phyloP scores from a whole-genome alignment of 257 asterid species.

The Solanum ossicruentum region DNA sequence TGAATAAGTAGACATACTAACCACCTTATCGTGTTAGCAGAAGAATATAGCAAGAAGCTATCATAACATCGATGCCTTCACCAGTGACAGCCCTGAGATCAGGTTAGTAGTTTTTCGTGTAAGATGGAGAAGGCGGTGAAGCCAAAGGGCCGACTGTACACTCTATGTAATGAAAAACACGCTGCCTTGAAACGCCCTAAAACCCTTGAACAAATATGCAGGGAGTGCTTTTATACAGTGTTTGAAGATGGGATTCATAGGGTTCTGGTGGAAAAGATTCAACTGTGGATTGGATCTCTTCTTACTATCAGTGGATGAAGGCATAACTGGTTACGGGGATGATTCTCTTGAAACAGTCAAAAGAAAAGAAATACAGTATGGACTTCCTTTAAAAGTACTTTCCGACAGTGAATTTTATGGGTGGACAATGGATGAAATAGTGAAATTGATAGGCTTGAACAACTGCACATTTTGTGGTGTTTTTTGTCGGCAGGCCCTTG shows the following conservation, averaged over 20 bases:
- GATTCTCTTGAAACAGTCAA: constrained; percentile 97
- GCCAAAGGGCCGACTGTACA: constrained; percentile 43
- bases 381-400: constrained; percentile 87
- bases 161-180: constrained; percentile 50
- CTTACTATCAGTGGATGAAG: constrained; percentile 91
- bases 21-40: background rate
- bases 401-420: constrained; percentile 90
- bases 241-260: constrained; percentile 87
- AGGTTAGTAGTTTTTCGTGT: background rate
- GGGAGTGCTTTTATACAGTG: constrained; percentile 71
- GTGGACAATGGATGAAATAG: constrained; percentile 99
- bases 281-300: constrained; percentile 86
- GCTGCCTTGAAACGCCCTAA: constrained; percentile 93
- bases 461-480: constrained; percentile 99
- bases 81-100: background rate
- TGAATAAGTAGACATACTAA: background rate
- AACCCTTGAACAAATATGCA: constrained; percentile 89
- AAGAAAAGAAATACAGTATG: constrained; percentile 97
- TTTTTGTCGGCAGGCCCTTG: constrained; percentile 99
- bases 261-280: constrained; percentile 97
- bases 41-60: background rate
- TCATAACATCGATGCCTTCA: no score
- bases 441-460: constrained; percentile 86
- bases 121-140: constrained; percentile 30
- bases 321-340: constrained; percentile 95